A percentile compares a stretch with the other conserved stretches of the same genome.
phyloP scores from a whole-genome alignment of 2,329 filamentous ascomycete species.

The Macrophomina phaseolina region DNA sequence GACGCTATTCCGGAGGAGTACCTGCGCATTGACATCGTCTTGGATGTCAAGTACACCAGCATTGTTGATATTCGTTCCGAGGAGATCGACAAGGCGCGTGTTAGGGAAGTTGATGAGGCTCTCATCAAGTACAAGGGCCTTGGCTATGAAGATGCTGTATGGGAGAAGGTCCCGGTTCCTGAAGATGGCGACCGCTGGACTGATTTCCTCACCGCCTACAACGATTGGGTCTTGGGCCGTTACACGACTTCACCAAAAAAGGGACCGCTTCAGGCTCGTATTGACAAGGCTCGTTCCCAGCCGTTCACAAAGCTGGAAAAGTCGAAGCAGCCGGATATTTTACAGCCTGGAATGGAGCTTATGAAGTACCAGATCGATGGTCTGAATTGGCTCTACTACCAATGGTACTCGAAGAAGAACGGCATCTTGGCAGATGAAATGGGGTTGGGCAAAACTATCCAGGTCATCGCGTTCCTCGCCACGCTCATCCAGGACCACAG shows the following conservation, averaged over 20 bases:
- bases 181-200: constrained; percentile 73
- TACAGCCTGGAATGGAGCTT: constrained; percentile 74
- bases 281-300: constrained; percentile 69
- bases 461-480: constrained; percentile 82
- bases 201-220: constrained; percentile 82
- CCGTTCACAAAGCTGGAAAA: constrained; percentile 73
- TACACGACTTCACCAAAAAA: constrained; percentile 68
- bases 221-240: constrained; percentile 81
- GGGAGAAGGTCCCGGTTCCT: constrained; percentile 77
- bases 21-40: constrained; percentile 84
- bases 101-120: constrained; percentile 74
- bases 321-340: constrained; percentile 71
- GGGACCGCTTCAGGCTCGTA: constrained; percentile 66
- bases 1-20: constrained; percentile 90
- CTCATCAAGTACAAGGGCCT: constrained; percentile 93
- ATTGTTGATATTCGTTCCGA: constrained; percentile 64
- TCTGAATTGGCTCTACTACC: constrained; percentile 92
- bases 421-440: constrained; percentile 96
- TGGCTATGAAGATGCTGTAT: constrained; percentile 86
- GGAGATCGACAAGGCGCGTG: constrained; percentile 72
- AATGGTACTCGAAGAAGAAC: constrained; percentile 82
- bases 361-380: constrained; percentile 96
- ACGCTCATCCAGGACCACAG: constrained; percentile 66
- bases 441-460: constrained; percentile 96
- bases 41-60: constrained; percentile 75